These are phyloP conservation scores for Phytopythium helicoides DNA, from an alignment of 352 stramenopile species.

Conservation along the genomic window DNA sequence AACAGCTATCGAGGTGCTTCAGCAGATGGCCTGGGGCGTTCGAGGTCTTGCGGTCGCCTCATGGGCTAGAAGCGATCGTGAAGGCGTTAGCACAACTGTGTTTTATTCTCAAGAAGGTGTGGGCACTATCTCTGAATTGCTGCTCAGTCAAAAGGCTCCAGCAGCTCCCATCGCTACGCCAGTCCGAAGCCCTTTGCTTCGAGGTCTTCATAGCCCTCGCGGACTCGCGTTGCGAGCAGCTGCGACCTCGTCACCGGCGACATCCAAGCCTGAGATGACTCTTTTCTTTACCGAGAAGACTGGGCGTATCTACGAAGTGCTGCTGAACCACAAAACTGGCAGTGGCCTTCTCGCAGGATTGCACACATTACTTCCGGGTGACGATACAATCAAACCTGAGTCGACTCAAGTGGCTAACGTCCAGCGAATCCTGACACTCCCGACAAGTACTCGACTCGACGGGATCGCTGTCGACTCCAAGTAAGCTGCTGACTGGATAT, in stretches of 20 bases:
- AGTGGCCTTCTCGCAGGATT: conserved; percentile 6
- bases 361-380: conserved; percentile 4
- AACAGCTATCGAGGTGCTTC: conserved; percentile 39
- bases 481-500: conserved; percentile 11
- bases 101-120: conserved; percentile 63
- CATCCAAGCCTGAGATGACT: conserved; percentile 5
- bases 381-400: conserved; percentile 10
- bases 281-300: conserved; percentile 80
- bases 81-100: conserved; percentile 14
- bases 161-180: not conserved
- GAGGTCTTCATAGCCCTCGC: conserved; percentile 40
- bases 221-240: conserved; percentile 38
- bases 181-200: conserved; percentile 24
- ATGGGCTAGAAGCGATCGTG: not conserved
- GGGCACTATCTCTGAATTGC: conserved; percentile 36
- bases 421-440: conserved; percentile 33
- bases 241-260: conserved; percentile 1
- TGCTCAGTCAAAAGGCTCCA: not conserved
- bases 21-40: conserved; percentile 46
- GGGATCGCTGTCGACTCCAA: conserved; percentile 59
- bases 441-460: conserved; percentile 49
- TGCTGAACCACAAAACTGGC: not conserved
- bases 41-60: conserved; percentile 36
- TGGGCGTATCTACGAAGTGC: conserved; percentile 42
- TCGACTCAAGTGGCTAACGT: conserved; percentile 5